Conservation (phyloP, 192 early-diverging fungal genomes). For the Podila minutissima region DNA sequence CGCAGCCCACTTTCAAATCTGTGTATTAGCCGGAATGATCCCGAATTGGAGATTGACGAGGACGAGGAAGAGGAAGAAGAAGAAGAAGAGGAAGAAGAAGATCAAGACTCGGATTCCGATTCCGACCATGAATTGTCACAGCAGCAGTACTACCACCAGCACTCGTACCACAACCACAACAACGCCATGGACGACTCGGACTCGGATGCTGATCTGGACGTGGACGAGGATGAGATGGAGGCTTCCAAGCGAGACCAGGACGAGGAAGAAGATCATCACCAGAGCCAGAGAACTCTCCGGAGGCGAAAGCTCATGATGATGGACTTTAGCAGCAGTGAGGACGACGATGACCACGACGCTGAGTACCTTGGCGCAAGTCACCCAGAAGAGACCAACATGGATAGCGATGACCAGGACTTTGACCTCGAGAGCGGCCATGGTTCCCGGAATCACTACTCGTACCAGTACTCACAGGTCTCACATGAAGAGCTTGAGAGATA, state of each 20-base stretch:
- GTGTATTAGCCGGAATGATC: conserved; percentile 30
- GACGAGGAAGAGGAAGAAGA: conserved; percentile 15
- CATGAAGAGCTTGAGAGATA: conserved; percentile 35
- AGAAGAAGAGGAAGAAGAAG: conserved; percentile 37
- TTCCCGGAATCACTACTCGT: neutral
- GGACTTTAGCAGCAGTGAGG: conserved; percentile 44
- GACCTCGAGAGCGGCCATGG: conserved; percentile 38
- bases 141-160: conserved; percentile 2
- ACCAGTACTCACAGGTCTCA: conserved; percentile 10
- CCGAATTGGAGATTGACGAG: conserved; percentile 9
- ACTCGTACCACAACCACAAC: conserved; percentile 17
- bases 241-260: conserved; percentile 24
- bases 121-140: conserved; percentile 10
- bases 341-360: conserved; percentile 30
- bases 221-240: conserved; percentile 23
- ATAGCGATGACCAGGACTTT: conserved; percentile 31
- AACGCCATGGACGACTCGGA: conserved; percentile 29
- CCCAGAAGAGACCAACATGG: conserved; percentile 12
- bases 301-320: conserved; percentile 45
- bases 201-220: conserved; percentile 23
- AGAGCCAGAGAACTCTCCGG: conserved; percentile 16
- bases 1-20: conserved; percentile 52
- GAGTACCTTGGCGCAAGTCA: neutral
- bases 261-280: conserved; percentile 24
- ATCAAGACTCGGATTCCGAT: conserved; percentile 13